phyloP scores from a whole-genome alignment of 202 grass and related monocot species.

The Sporobolus alterniflorus region DNA sequence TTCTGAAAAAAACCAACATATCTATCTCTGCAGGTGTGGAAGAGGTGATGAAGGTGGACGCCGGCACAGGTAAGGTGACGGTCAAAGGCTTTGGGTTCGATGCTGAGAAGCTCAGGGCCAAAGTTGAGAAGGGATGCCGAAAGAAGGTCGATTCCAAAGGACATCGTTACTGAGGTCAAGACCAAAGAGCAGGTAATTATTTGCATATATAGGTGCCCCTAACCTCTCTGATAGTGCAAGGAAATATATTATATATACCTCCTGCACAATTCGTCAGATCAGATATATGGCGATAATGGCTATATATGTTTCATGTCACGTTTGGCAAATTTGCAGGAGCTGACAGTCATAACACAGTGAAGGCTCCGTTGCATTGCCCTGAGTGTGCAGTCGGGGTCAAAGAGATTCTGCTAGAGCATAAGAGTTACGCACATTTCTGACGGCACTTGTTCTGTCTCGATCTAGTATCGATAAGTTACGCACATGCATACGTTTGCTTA shows the following conservation, averaged over 20 bases:
- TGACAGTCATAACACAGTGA: constrained; percentile 69
- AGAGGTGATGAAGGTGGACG: constrained; percentile 83
- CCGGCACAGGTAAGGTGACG: constrained; percentile 53
- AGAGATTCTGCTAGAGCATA: constrained; percentile 68
- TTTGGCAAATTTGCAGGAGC: constrained; percentile 43
- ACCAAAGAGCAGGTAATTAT: constrained; percentile 57
- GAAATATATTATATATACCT: neutral
- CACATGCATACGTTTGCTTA: neutral
- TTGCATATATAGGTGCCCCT: neutral
- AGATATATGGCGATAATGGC: neutral
- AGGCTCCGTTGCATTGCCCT: constrained; percentile 74
- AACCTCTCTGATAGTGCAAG: neutral
- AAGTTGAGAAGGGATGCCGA: constrained; percentile 59
- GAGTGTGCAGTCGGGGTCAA: constrained; percentile 62
- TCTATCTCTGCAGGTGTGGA: constrained; percentile 57
- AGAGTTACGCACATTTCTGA: constrained; percentile 46
- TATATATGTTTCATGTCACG: neutral
- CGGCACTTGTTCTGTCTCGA: too few relatives aligned
- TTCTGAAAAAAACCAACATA: neutral
- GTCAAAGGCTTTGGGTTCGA: constrained; percentile 75
- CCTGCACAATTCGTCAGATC: neutral
- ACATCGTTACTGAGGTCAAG: constrained; percentile 50
- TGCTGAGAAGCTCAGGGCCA: constrained; percentile 54
- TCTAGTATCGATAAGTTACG: neutral
- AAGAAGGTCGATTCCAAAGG: constrained; percentile 57